Evolutionary conservation across 108 stramenopile species (phyloP).

Genomic region (Conticribra weissflogii): DNA sequence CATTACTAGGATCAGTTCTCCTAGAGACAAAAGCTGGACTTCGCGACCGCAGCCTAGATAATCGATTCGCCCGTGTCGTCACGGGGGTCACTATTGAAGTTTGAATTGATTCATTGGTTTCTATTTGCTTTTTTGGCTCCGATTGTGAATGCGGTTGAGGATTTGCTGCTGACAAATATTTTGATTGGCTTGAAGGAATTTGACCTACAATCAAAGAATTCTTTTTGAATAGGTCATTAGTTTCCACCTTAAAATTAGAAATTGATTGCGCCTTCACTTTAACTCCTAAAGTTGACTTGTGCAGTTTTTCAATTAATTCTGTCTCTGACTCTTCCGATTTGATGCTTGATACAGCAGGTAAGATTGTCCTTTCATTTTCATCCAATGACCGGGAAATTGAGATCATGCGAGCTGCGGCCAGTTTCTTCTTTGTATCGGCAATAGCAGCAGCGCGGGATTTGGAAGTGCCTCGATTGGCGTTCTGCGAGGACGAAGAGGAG

Average conservation of each 20-base stretch:
- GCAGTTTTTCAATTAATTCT: neutral
- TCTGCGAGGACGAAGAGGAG: neutral
- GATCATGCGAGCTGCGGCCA: slow-evolving; percentile 35
- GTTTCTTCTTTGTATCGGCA: slow-evolving; percentile 35
- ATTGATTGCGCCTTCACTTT: too few species aligned
- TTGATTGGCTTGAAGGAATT: too few species aligned
- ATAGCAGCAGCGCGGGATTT: slow-evolving; percentile 16
- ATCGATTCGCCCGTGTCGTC: neutral
- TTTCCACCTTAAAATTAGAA: too few species aligned
- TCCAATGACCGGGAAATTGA: too few species aligned
- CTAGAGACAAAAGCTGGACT: neutral
- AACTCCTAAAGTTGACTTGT: too few species aligned
- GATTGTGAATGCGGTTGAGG: too few species aligned
- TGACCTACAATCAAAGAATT: too few species aligned
- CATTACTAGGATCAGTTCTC: too few species aligned
- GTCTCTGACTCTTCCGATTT: neutral
- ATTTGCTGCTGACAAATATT: too few species aligned
- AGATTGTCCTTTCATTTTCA: too few species aligned
- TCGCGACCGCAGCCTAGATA: neutral
- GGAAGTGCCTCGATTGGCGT: neutral
- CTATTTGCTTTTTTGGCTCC: too few species aligned
- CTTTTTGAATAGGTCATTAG: too few species aligned
- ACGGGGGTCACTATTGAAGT: neutral
- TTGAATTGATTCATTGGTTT: neutral
- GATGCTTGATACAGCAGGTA: neutral